Conservation (phyloP, 257 asterid genomes). For the Fraxinus quadrangulata region DNA sequence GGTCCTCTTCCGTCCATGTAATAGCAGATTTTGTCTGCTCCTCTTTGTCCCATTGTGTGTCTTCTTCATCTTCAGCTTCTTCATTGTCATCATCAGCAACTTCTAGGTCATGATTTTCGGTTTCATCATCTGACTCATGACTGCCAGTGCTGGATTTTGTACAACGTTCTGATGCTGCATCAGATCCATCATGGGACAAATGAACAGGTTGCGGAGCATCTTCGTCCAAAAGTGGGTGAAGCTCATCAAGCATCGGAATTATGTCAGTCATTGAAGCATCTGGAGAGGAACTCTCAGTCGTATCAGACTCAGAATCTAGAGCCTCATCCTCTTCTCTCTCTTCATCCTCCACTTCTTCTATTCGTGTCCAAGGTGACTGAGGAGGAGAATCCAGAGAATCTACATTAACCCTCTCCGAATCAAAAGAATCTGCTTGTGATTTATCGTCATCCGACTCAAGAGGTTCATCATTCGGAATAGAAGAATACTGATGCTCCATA, state of each 20-base stretch:
- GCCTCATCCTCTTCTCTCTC: conserved; percentile 44
- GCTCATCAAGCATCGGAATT: conserved; percentile 93
- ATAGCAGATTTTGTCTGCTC: conserved; percentile 41
- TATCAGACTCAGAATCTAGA: conserved; percentile 68
- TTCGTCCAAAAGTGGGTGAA: conserved; percentile 86
- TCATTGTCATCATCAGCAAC: conserved; percentile 49
- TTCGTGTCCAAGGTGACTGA: conserved; percentile 43
- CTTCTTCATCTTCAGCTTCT: conserved; percentile 35
- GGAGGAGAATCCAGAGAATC: conserved; percentile 46
- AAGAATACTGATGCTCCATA: conserved; percentile 25
- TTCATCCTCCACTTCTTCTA: conserved; percentile 30
- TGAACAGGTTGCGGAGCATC: conserved; percentile 55
- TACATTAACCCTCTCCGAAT: conserved; percentile 62
- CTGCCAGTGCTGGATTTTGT: conserved; percentile 37
- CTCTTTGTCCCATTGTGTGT: conserved; percentile 37
- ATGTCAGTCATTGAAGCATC: conserved; percentile 94
- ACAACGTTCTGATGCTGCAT: conserved; percentile 45
- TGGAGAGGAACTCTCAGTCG: conserved; percentile 85
- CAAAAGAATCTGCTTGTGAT: conserved; percentile 52
- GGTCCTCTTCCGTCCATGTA: conserved; percentile 69
- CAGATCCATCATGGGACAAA: conserved; percentile 50
- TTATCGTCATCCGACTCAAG: conserved; percentile 39
- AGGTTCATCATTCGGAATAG: conserved; percentile 39
- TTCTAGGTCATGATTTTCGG: conserved; percentile 38
- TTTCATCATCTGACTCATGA: conserved; percentile 50